Evolutionary conservation across 129 eudicot species (phyloP).

Genomic region (Lonicera japonica): DNA sequence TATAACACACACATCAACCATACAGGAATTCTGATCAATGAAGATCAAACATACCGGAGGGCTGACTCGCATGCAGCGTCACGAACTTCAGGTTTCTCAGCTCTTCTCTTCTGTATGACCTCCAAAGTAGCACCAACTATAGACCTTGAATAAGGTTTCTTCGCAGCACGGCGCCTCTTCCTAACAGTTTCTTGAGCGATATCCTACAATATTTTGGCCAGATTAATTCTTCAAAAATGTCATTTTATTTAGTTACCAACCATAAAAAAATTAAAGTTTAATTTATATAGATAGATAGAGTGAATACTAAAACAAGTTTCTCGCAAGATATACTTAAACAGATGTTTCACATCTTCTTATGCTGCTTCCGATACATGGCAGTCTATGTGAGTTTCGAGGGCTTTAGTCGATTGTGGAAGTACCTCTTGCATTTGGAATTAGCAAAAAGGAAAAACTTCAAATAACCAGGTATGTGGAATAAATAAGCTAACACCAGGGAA

Average conservation of each 20-base stretch:
- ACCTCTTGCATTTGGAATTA: conserved; percentile 3
- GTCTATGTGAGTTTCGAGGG: conserved; percentile 1
- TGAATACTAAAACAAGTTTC: no score
- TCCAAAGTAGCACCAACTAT: conserved; percentile 2
- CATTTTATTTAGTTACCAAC: no score
- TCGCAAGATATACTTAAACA: neutral
- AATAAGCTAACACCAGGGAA: neutral
- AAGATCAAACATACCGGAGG: neutral
- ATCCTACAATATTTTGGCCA: neutral
- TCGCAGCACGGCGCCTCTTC: neutral
- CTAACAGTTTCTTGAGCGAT: neutral
- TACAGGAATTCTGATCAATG: neutral
- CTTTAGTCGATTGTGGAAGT: conserved; percentile 3
- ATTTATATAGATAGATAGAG: no score
- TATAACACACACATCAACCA: neutral
- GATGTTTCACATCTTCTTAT: conserved; percentile 1
- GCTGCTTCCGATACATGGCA: conserved; percentile 4
- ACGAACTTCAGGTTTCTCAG: conserved; percentile 1
- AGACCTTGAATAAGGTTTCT: conserved; percentile 7
- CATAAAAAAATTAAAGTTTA: no score
- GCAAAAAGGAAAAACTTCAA: neutral
- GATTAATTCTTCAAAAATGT: no score
- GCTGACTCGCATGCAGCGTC: neutral
- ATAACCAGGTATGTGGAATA: neutral
- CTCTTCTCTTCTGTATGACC: conserved; percentile 1